Evolutionary conservation across 495 filamentous ascomycete genomes (phyloP).

Genomic region (Trichocladium antarcticum): DNA sequence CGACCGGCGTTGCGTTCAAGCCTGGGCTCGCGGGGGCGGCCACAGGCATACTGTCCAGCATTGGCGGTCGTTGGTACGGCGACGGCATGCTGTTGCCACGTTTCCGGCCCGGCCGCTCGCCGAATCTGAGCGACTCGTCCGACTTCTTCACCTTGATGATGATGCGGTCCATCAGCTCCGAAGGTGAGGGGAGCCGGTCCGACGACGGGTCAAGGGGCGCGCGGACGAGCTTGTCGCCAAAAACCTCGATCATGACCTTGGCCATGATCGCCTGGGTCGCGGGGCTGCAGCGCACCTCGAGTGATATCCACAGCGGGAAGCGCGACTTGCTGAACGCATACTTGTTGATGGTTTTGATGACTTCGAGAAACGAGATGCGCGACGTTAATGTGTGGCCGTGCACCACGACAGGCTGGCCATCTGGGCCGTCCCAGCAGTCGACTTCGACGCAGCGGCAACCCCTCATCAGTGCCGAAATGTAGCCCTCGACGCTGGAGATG

Average conservation of each 20-base stretch:
- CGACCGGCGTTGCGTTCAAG: slow-evolving; percentile 28
- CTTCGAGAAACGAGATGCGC: slow-evolving; percentile 75
- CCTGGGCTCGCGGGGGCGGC: slow-evolving; percentile 47
- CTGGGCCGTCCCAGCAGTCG: slow-evolving; percentile 91
- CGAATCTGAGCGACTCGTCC: slow-evolving; percentile 29
- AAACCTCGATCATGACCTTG: slow-evolving; percentile 73
- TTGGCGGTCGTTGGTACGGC: slow-evolving; percentile 50
- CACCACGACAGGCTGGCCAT: slow-evolving; percentile 75
- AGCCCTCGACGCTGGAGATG: slow-evolving; percentile 83
- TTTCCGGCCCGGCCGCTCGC: slow-evolving; percentile 37
- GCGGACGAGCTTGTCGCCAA: slow-evolving; percentile 64
- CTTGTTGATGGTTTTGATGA: slow-evolving; percentile 82
- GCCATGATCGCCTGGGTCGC: slow-evolving; percentile 83
- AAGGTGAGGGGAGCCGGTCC: slow-evolving; percentile 65
- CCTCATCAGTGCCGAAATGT: slow-evolving; percentile 76
- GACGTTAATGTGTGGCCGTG: slow-evolving; percentile 86
- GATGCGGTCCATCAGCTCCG: slow-evolving; percentile 70
- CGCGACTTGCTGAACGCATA: slow-evolving; percentile 75
- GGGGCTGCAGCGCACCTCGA: slow-evolving; percentile 84
- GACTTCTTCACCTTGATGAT: slow-evolving; percentile 85
- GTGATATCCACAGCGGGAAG: slow-evolving; percentile 84
- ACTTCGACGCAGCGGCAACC: slow-evolving; percentile 94
- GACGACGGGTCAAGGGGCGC: slow-evolving; percentile 58
- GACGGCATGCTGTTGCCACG: slow-evolving; percentile 76
- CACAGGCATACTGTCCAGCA: slow-evolving; percentile 44